Evolutionary conservation across 140 eudicot species (phyloP), one percentile per base, ranked within the genome.

Genomic region (Anethum foeniculum): DNA sequence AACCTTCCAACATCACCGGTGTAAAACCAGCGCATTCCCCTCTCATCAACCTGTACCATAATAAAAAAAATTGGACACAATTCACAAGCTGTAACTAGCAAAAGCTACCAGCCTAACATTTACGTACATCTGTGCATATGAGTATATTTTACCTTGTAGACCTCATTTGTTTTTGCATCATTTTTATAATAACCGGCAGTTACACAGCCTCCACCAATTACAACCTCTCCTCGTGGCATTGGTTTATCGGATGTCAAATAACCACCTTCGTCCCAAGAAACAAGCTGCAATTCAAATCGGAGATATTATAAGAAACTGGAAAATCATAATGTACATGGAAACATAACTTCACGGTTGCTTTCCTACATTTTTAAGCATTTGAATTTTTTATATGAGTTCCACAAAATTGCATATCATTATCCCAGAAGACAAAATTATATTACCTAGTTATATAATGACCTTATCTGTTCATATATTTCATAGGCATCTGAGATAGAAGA

Each of bases 211-310:
- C 99, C 99, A 74, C 99, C 99, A 80, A 95, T 75, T 46, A 95
- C 97, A 23, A 92, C 90, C 85, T 95, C 99, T 54, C 99, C 99
- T 23, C 97, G 90, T 36, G 99, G 97, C 99, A 95, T 90, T 77
- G 99, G 99, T 76, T 85, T 95, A 86, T 95, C 99, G 10, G 88
- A 78, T 84, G 83, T 86, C 68, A 81, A 77, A 84, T 95, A 95
- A 27, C 99, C 97, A 38, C 99, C 99, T 89, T 95, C 93, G 49
- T 95, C 99, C 99, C 99, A 95, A 47, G 99, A 89, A 85, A 95
- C 91, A 82, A 95, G 97, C 99, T 95, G 90, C 83, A 85, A 81
- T 48, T 69, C n/a, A 71, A 75, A 32, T 75, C 19, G 39, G 2
- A 74, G 38, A 47, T 75, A 75, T 46, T 28, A 48, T 21, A 6